Percentiles rank a stretch among this genome's conserved stretches.
Conservation (phyloP, 805 yeast species). For the Lipomyces starkeyi region DNA sequence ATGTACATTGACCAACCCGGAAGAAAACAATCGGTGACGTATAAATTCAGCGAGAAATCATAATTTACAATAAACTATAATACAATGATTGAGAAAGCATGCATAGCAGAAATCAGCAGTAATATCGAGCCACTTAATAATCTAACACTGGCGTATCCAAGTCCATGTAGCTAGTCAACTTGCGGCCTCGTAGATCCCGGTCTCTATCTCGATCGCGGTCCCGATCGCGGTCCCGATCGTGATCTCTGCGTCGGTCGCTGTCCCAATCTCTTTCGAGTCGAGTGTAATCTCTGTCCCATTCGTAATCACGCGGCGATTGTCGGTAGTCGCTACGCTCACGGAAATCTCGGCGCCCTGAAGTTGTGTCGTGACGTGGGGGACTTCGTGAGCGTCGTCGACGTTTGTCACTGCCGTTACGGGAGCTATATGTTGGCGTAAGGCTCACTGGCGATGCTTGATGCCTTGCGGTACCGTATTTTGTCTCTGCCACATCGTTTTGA, state of each 20-base stretch:
- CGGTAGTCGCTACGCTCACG: conserved; percentile 20
- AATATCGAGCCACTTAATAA: conserved; percentile 11
- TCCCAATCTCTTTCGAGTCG: conserved; percentile 8
- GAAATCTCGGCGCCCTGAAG: conserved; percentile 19
- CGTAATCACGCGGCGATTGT: background rate
- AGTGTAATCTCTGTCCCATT: conserved; percentile 9
- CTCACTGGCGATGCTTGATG: conserved; percentile 13
- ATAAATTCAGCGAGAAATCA: background rate
- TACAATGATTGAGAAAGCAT: conserved; percentile 9
- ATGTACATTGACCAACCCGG: background rate
- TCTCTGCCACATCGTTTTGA: conserved; percentile 13
- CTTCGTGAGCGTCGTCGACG: conserved; percentile 19
- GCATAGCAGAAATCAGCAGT: conserved; percentile 3
- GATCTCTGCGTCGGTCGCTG: conserved; percentile 7
- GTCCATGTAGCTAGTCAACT: conserved; percentile 31
- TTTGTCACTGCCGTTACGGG: conserved; percentile 4
- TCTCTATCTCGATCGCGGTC: conserved; percentile 19
- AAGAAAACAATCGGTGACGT: background rate
- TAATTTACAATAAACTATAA: conserved; percentile 4
- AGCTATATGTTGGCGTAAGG: background rate
- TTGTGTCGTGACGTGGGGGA: conserved; percentile 10
- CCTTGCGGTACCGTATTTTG: conserved; percentile 15
- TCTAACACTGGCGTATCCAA: conserved; percentile 30
- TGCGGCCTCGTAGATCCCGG: conserved; percentile 30
- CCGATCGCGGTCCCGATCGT: conserved; percentile 21